These are phyloP conservation scores for Blastosporella zonata DNA, from an alignment of 1,284 basidiomycete species.

Conservation along the genomic window DNA sequence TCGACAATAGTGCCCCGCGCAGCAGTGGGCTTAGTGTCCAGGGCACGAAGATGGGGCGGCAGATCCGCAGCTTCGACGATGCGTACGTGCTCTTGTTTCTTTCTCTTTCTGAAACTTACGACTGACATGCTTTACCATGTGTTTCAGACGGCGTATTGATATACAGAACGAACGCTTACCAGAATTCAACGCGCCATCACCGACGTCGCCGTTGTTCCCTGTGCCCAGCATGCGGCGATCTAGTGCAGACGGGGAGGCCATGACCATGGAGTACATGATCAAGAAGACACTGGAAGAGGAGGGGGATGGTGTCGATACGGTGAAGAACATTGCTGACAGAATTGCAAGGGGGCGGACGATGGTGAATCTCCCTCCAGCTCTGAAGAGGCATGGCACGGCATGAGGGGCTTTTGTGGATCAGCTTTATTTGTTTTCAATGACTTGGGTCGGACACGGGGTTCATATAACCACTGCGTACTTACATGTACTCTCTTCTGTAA, in stretches of 20 bases:
- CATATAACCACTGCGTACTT: neutral
- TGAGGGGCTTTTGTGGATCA: constrained; percentile 19
- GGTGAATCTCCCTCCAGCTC: constrained; percentile 43
- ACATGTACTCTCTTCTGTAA: neutral
- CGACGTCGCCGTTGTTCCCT: constrained; percentile 44
- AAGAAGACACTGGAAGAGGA: constrained; percentile 68
- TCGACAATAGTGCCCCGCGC: constrained; percentile 48
- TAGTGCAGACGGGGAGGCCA: constrained; percentile 53
- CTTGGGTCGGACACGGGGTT: neutral
- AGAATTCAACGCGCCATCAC: constrained; percentile 39
- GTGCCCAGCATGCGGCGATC: constrained; percentile 64
- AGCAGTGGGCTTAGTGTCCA: constrained; percentile 56
- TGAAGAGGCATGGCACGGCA: constrained; percentile 67
- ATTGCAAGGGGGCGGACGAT: constrained; percentile 50
- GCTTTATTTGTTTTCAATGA: neutral
- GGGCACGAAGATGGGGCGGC: constrained; percentile 65
- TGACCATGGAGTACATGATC: constrained; percentile 85
- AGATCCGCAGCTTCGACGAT: constrained; percentile 89
- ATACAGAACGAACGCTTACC: constrained; percentile 93
- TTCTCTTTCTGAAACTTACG: constrained; percentile 5
- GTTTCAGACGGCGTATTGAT: constrained; percentile 78
- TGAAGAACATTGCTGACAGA: constrained; percentile 58
- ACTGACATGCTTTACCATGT: neutral
- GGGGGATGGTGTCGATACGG: constrained; percentile 44
- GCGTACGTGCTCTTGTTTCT: constrained; percentile 58